Evolutionary conservation across 2,329 filamentous ascomycete genomes (phyloP).

Genomic region (Microascus cirrosus): DNA sequence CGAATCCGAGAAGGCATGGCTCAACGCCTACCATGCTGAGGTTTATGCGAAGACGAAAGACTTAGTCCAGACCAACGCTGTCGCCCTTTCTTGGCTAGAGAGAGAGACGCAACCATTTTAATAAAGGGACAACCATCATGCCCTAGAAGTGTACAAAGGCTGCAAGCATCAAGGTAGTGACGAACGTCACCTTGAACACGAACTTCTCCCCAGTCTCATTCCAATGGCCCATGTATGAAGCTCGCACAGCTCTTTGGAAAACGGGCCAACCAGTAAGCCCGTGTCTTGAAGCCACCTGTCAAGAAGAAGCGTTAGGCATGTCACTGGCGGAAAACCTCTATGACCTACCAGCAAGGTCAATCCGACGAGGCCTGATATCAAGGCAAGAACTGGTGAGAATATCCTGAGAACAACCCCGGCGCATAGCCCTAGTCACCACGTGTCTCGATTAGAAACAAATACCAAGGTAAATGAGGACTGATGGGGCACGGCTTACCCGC

Average conservation of each 20-base stretch:
- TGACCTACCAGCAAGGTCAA: conserved; percentile 49
- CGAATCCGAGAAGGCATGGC: conserved; percentile 65
- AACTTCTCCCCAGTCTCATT: conserved; percentile 23
- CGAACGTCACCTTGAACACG: conserved; percentile 60
- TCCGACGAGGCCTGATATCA: conserved; percentile 55
- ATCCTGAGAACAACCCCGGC: conserved; percentile 54
- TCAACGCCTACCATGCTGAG: conserved; percentile 76
- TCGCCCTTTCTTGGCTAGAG: conserved; percentile 71
- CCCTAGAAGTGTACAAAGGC: conserved; percentile 32
- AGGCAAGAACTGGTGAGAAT: conserved; percentile 59
- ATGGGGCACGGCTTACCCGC: conserved; percentile 23
- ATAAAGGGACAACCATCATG: not conserved
- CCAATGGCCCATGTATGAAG: not conserved
- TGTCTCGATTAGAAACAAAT: not conserved
- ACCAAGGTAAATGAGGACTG: not conserved
- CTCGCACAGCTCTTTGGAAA: conserved; percentile 11
- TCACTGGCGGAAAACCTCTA: not conserved
- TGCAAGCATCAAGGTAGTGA: conserved; percentile 61
- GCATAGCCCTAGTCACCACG: conserved; percentile 38
- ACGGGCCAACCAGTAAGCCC: conserved; percentile 27
- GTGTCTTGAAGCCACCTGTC: conserved; percentile 29
- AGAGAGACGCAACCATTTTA: conserved; percentile 65
- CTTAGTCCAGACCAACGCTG: conserved; percentile 62
- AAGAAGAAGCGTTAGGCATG: conserved; percentile 2
- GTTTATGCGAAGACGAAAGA: conserved; percentile 71